Percentiles rank a stretch among this genome's conserved stretches.
Conservation (phyloP, 2,329 filamentous ascomycete species). For the Aureobasidium sp. region DNA sequence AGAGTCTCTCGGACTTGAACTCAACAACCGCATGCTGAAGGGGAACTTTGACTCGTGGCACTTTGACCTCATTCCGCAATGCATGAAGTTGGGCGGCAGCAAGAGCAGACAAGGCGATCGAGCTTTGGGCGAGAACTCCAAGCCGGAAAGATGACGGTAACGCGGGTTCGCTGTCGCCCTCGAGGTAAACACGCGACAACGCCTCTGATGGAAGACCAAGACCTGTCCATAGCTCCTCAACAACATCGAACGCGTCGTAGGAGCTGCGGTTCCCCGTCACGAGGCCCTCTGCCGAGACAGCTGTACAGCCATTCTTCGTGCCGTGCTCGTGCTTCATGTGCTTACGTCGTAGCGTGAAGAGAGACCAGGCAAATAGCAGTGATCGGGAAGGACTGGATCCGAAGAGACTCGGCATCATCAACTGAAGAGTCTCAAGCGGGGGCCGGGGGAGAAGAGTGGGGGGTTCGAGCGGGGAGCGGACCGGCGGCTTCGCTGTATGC, state of each 20-base stretch:
- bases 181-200: not conserved
- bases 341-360: not conserved
- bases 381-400: not conserved
- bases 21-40: not conserved
- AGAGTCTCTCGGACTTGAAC: not conserved
- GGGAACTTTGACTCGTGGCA: not conserved
- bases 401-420: not conserved
- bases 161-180: not conserved
- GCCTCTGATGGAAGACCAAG: not conserved
- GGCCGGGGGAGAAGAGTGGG: not conserved
- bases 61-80: not conserved
- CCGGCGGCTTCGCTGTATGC: not conserved
- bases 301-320: not conserved
- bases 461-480: not conserved
- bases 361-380: not conserved
- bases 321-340: not conserved
- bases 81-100: not conserved
- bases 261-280: not conserved
- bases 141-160: not conserved
- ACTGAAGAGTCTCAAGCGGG: not conserved
- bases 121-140: not conserved
- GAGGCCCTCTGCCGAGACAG: not conserved
- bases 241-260: not conserved
- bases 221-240: not conserved
- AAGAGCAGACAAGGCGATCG: not conserved